Percentiles rank a stretch among this genome's conserved stretches.
phyloP scores from a whole-genome alignment of 768 basidiomycete genomes.

The Flagelloscypha sp. region DNA sequence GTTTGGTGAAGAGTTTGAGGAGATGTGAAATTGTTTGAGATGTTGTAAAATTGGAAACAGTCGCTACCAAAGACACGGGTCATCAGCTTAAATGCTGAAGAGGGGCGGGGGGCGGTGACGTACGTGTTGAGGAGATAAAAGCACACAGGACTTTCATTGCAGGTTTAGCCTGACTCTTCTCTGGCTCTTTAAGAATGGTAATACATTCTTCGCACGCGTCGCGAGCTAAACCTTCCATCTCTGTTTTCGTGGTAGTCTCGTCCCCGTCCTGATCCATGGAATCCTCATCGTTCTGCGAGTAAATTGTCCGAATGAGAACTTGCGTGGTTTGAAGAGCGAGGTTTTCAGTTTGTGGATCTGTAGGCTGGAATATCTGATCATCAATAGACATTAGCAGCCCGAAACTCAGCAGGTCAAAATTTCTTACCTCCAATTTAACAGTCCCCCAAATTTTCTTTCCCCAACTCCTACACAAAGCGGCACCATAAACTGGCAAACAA shows the following conservation, averaged over 20 bases:
- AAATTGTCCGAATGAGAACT: slow-evolving; percentile 67
- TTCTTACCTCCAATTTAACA: slow-evolving; percentile 75
- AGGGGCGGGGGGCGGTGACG: slow-evolving; percentile 27
- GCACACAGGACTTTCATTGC: slow-evolving; percentile 79
- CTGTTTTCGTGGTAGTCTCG: too few relatives aligned
- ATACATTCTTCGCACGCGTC: slow-evolving; percentile 79
- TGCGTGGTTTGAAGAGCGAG: slow-evolving; percentile 67
- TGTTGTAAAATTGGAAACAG: slow-evolving; percentile 59
- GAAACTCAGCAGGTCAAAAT: neutral
- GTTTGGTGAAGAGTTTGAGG: slow-evolving; percentile 64
- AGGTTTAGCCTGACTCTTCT: slow-evolving; percentile 86
- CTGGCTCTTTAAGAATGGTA: slow-evolving; percentile 75
- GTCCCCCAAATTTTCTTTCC: slow-evolving; percentile 84
- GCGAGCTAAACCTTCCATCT: slow-evolving; percentile 55
- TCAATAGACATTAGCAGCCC: too few relatives aligned
- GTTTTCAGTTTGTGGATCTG: slow-evolving; percentile 65
- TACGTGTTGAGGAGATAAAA: slow-evolving; percentile 73
- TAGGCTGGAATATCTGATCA: slow-evolving; percentile 87
- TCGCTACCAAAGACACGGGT: slow-evolving; percentile 43
- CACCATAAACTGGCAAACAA: slow-evolving; percentile 83
- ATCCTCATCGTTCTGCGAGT: slow-evolving; percentile 35
- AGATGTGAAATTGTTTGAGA: slow-evolving; percentile 68
- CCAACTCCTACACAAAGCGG: slow-evolving; percentile 45
- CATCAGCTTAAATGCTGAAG: slow-evolving; percentile 3
- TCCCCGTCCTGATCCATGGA: slow-evolving; percentile 29